A percentile compares a stretch with the other conserved stretches of the same genome.
phyloP scores from a whole-genome alignment of 2,329 filamentous ascomycete species.

The Microdochium nivale region DNA sequence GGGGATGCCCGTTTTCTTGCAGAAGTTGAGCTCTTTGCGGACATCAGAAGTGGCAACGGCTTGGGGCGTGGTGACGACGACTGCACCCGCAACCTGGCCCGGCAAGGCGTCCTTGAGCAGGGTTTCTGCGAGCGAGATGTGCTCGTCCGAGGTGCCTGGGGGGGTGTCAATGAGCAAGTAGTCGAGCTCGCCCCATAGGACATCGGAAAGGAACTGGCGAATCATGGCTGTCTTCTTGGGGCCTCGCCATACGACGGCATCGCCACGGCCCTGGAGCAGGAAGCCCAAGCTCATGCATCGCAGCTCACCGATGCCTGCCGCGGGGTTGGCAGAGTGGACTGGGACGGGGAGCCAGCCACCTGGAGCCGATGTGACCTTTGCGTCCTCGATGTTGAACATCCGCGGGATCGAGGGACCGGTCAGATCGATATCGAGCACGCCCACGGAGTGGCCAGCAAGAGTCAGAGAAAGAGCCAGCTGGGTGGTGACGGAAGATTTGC shows the following conservation, averaged over 20 bases:
- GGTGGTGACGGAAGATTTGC: conserved; percentile 95
- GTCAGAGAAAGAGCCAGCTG: conserved; percentile 88
- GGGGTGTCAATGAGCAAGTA: conserved; percentile 94
- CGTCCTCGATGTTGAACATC: conserved; percentile 81
- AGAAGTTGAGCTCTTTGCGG: conserved; percentile 91
- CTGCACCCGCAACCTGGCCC: conserved; percentile 72
- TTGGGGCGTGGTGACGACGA: conserved; percentile 93
- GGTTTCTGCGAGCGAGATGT: conserved; percentile 89
- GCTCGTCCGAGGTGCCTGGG: conserved; percentile 92
- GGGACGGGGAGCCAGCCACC: conserved; percentile 87
- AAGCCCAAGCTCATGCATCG: conserved; percentile 92
- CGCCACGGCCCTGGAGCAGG: conserved; percentile 70
- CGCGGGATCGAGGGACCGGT: conserved; percentile 95
- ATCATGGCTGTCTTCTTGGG: conserved; percentile 99
- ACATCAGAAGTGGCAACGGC: conserved; percentile 91
- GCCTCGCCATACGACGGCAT: conserved; percentile 94
- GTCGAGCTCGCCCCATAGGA: conserved; percentile 81
- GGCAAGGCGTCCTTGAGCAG: conserved; percentile 55
- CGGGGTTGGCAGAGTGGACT: conserved; percentile 57
- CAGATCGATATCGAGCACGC: conserved; percentile 91
- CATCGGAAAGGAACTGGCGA: conserved; percentile 86
- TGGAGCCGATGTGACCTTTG: conserved; percentile 84
- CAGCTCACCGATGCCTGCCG: conserved; percentile 50
- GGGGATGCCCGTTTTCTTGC: conserved; percentile 69
- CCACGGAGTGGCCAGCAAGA: conserved; percentile 78